Base-by-base conservation (phyloP, 495 filamentous ascomycete genomes). In the Aspergillus baeticus region DNA sequence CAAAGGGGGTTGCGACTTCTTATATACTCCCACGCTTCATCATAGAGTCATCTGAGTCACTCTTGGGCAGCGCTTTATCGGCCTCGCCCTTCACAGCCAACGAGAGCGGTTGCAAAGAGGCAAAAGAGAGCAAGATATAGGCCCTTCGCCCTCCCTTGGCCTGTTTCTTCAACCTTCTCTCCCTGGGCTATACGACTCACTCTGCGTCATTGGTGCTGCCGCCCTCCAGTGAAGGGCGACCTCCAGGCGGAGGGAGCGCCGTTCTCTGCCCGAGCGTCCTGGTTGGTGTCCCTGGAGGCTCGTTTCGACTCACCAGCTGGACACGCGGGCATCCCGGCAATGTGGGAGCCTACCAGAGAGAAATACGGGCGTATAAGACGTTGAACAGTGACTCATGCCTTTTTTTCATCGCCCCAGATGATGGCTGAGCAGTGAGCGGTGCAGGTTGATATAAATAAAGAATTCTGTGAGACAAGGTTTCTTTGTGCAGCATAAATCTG, bases 41-140 rank as follows among this genome's bases (percentile, higher is more conserved):
- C 11, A 29, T 15, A 33, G 23, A 44, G 46, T 54, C 57, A 52
- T 59, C 45, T 50, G 57, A 53, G 50, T 39, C 57, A 50, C 46
- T 59, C 42, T 59, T 54, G 44, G 57, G 57, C 57, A 59, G 52
- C 57, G 48, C 50, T 42, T 37, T 36, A 29, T 35, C 18, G 15
- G 26, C 26, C 18, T 43, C 22, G n/a, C 18, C 23, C 33, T 53
- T 49, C 29, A 47, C 47, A 47, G 10, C 13, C 18, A 48, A 4
- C 43, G 14, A 34, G 41, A 46, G 21, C 22, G 8, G 8, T 10
- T 37, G 13, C 31, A 18, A 13, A 49, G 45, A 48, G 33, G 35
- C 10, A 38, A 43, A 17, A 47, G 41, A 23, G 37, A 15, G 38
- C 36, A 42, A 50, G 41, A 48, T 47, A 54, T 49, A 54, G 35